A percentile compares a stretch with the other conserved stretches of the same genome.
phyloP scores from a whole-genome alignment of 1,139 yeast species.

The Blastobotrys buckinghamii region DNA sequence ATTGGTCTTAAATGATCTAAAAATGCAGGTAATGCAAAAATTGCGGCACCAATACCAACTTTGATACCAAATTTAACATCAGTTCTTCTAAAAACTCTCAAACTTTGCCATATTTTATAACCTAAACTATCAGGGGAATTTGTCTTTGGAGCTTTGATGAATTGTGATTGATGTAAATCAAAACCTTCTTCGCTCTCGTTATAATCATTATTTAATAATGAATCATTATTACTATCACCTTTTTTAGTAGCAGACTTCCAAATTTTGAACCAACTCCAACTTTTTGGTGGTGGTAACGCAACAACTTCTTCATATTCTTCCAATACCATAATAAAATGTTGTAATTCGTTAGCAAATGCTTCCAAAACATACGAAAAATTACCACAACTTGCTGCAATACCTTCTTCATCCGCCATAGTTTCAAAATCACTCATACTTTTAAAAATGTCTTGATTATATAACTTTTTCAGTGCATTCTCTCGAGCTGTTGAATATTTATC shows the following conservation, averaged over 20 bases:
- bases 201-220: neutral
- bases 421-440: slow-evolving; percentile 26
- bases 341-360: slow-evolving; percentile 56
- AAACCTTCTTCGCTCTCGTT: slow-evolving; percentile 4
- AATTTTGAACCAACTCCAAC: slow-evolving; percentile 50
- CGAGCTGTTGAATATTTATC: slow-evolving; percentile 54
- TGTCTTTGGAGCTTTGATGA: neutral
- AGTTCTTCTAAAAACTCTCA: slow-evolving; percentile 45
- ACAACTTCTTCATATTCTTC: slow-evolving; percentile 37
- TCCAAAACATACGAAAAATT: slow-evolving; percentile 64
- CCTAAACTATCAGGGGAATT: neutral
- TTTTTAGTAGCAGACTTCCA: slow-evolving; percentile 36
- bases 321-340: slow-evolving; percentile 43
- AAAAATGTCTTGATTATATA: slow-evolving; percentile 58
- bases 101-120: slow-evolving; percentile 39
- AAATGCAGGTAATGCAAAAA: slow-evolving; percentile 64
- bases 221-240: neutral
- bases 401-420: slow-evolving; percentile 65
- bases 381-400: slow-evolving; percentile 80
- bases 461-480: slow-evolving; percentile 46
- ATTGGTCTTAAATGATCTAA: slow-evolving; percentile 46
- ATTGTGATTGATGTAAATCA: slow-evolving; percentile 1
- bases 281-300: slow-evolving; percentile 10
- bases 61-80: slow-evolving; percentile 76
- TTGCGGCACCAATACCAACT: slow-evolving; percentile 72